Conservation (phyloP, 306 rosid genomes). For the Malus sieversii region DNA sequence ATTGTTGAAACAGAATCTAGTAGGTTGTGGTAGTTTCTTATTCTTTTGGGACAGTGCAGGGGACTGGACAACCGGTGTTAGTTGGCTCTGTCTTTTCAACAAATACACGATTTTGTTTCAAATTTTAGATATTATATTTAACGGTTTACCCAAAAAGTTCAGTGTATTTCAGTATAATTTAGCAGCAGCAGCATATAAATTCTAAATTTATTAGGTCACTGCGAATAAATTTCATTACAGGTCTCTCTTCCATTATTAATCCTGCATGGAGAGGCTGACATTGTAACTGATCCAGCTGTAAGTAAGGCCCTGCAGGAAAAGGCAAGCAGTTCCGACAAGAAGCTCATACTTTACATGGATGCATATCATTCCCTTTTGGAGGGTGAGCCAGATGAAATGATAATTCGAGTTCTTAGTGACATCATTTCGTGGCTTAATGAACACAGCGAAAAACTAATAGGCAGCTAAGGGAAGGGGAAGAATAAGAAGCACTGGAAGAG, state of each 20-base stretch:
- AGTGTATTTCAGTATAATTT: not conserved
- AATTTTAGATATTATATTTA: not conserved
- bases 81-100: not conserved
- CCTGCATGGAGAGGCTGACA: slow-evolving; percentile 87
- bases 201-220: not conserved
- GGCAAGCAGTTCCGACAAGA: slow-evolving; percentile 74
- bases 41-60: not conserved
- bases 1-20: too few species aligned
- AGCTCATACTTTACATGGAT: slow-evolving; percentile 58
- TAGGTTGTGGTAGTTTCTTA: not conserved
- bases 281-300: slow-evolving; percentile 83
- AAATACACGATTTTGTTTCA: not conserved
- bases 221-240: slow-evolving; percentile 28
- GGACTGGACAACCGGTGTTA: not conserved
- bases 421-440: slow-evolving; percentile 77
- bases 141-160: not conserved
- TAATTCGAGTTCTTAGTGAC: slow-evolving; percentile 46
- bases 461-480: not conserved
- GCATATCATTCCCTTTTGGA: slow-evolving; percentile 83
- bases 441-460: slow-evolving; percentile 20
- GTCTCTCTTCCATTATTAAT: slow-evolving; percentile 73
- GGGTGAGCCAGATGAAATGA: slow-evolving; percentile 84
- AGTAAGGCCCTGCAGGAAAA: slow-evolving; percentile 75
- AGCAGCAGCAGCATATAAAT: not conserved
- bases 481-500: not conserved